Percentiles rank a stretch among this genome's conserved stretches.
phyloP scores from a whole-genome alignment of 2,329 filamentous ascomycete genomes.

The Podosphaera xanthii region DNA sequence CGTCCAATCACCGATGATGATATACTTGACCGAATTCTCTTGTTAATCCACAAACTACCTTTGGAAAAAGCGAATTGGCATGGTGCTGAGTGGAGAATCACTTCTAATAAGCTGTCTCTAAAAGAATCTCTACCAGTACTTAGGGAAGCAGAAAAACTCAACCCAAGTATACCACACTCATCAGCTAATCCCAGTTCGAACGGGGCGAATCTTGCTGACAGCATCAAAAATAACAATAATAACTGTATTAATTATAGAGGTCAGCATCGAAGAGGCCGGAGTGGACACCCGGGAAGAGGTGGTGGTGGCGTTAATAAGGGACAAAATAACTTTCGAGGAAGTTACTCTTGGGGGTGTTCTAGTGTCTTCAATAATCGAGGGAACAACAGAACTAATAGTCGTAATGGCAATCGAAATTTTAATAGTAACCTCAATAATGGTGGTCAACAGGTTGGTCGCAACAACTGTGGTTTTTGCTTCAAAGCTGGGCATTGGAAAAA shows the following conservation, averaged over 20 bases:
- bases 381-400: not conserved
- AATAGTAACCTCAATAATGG: no score
- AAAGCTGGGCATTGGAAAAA: no score
- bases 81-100: no score
- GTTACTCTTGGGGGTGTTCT: not conserved
- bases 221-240: not conserved
- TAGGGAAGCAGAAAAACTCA: not conserved
- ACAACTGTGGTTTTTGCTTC: no score
- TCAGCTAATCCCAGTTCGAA: not conserved
- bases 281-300: not conserved
- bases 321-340: not conserved
- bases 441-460: no score
- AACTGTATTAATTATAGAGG: no score
- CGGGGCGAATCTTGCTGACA: not conserved
- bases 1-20: not conserved
- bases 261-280: not conserved
- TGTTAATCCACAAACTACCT: not conserved
- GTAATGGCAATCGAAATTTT: no score
- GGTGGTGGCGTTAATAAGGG: not conserved
- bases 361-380: not conserved
- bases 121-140: no score
- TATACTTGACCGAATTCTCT: no score
- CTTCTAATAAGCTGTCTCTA: no score
- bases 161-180: not conserved
- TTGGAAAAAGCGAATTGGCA: not conserved